These are phyloP conservation scores for Mycena haematopus DNA, from an alignment of 768 basidiomycete genomes.

Conservation along the genomic window DNA sequence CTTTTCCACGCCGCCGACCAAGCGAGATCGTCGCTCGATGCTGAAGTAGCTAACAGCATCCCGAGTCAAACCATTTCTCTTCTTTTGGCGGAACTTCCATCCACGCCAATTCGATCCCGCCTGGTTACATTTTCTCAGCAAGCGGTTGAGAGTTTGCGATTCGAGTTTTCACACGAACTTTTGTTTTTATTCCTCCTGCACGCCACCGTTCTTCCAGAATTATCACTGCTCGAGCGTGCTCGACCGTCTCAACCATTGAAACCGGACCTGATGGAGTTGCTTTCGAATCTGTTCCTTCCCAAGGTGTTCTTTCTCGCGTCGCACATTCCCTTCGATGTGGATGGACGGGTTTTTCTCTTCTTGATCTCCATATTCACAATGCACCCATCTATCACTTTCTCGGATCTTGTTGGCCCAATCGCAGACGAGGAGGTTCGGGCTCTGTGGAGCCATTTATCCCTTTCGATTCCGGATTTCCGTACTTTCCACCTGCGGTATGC, in stretches of 20 bases:
- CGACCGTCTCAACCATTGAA: conserved; percentile 37
- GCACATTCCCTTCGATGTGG: conserved; percentile 49
- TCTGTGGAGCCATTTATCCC: conserved; percentile 36
- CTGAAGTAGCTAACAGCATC: not conserved
- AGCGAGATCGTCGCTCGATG: conserved; percentile 16
- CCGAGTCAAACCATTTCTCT: not conserved
- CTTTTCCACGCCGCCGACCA: conserved; percentile 22
- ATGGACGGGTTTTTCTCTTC: conserved; percentile 57
- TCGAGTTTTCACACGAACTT: conserved; percentile 14
- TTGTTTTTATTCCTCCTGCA: conserved; percentile 20
- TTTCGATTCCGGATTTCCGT: conserved; percentile 32
- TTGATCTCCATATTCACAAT: conserved; percentile 47
- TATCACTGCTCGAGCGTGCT: conserved; percentile 47
- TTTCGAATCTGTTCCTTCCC: conserved; percentile 50
- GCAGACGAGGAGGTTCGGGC: conserved; percentile 23
- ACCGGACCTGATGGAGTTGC: conserved; percentile 36
- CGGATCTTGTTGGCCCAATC: conserved; percentile 35
- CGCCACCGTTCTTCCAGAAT: conserved; percentile 24
- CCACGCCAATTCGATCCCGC: not conserved
- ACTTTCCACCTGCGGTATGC: conserved; percentile 4
- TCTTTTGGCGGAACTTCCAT: not conserved
- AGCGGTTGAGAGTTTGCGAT: not conserved
- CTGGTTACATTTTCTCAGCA: conserved; percentile 8
- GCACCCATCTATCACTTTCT: conserved; percentile 34
- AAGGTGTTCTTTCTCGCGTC: conserved; percentile 39